These are phyloP conservation scores for Lycium barbarum DNA, from an alignment of 257 asterid species.

Conservation along the genomic window DNA sequence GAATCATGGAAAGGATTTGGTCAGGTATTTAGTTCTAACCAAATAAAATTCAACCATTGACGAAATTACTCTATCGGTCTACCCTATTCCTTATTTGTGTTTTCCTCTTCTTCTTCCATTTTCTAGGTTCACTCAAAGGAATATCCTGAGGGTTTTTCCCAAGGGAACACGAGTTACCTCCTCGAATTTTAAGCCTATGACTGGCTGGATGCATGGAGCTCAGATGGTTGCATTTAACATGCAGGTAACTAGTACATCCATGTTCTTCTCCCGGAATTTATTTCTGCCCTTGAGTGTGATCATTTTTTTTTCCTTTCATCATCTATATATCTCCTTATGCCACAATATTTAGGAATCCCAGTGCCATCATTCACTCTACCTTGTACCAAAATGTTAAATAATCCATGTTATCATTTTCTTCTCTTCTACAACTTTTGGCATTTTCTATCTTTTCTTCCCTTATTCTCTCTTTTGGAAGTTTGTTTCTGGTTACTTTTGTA, in stretches of 20 bases:
- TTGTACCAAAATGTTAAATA: neutral
- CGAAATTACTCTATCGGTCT: neutral
- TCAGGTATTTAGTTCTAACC: slow-evolving; percentile 31
- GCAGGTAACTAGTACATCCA: slow-evolving; percentile 63
- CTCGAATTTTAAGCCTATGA: slow-evolving; percentile 73
- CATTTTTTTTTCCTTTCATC: neutral
- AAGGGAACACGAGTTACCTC: slow-evolving; percentile 92
- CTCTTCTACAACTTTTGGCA: neutral
- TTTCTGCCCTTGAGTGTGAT: neutral
- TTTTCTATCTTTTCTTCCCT: neutral
- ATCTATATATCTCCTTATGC: neutral
- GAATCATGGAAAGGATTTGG: slow-evolving; percentile 41
- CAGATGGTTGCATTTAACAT: slow-evolving; percentile 97
- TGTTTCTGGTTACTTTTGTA: neutral
- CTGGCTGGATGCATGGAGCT: slow-evolving; percentile 97
- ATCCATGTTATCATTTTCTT: neutral
- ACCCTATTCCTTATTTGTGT: neutral
- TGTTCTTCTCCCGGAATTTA: slow-evolving; percentile 1
- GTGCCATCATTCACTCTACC: neutral
- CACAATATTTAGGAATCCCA: neutral
- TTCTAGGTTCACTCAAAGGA: slow-evolving; percentile 78
- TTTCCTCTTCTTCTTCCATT: slow-evolving; percentile 8
- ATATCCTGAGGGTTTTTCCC: slow-evolving; percentile 79
- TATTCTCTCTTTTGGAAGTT: neutral
- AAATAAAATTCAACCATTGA: neutral